Evolutionary conservation across 1,284 basidiomycete species (phyloP), one percentile per base, ranked within the genome.

Genomic region (Fistulina hepatica): DNA sequence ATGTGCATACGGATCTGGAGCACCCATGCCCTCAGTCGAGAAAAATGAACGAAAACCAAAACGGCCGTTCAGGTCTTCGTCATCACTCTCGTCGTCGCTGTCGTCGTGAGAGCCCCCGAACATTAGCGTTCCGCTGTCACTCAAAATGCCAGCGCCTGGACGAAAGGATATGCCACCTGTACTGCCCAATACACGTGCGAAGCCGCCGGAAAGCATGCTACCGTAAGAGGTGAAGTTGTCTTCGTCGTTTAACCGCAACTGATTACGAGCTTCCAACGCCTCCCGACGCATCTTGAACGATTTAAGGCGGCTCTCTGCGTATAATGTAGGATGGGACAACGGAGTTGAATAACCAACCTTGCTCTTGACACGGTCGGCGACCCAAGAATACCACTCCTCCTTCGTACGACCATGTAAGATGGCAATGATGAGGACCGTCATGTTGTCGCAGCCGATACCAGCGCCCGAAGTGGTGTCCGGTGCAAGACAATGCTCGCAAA

Each of bases 361-460:
- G 25, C 69, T 69, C 50, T 92, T 73, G 28, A 94, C 85, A 30
- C 93, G 77, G 36, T 91, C 74, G 45, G 73, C 79, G 48, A 99
- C 62, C 95, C 93, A 98, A 17, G 71, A 60, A 54, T 86, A 88
- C 95, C 95, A 99, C 55, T 95, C 81, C 46, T 90, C 81, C 56
- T 82, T 78, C 11, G 90, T 90, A 43, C 81, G 78, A 21, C 89
- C 93, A 46, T 85, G 72, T 21, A 95, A 71, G 34, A 98, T 58
- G 4, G 90, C 95, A 34, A 98, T 76, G 42, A 98, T 74, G 48
- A 97, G 74, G 39, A 95, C 70, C 0, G 95, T 98, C 95, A 99
- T 99, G 66, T 99, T 98, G 65, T 99, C 95, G 56, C 93, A 97
- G 16, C 95, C 95, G 44, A 97, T 88, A 12, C 95, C 94, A 30